Evolutionary conservation across 495 filamentous ascomycete species (phyloP), one percentile per base, ranked within the genome.

Genomic region (Hypoxylon cercidicola): DNA sequence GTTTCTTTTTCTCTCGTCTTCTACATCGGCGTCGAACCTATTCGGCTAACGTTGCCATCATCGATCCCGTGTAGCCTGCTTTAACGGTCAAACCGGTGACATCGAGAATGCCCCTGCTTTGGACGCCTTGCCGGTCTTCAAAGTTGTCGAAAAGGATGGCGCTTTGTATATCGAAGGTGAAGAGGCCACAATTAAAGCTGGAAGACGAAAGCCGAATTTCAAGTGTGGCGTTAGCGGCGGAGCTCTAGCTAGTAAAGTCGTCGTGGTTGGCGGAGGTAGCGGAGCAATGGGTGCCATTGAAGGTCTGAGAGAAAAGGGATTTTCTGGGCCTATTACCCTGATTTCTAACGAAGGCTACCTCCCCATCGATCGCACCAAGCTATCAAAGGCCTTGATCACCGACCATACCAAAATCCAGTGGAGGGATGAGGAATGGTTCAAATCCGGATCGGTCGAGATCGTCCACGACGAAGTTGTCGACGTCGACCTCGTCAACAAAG

Each of bases 91-190:
- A 40, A 93, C 89, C n/a, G 95, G 95, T 25, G 94, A 97, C 61
- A 89, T 99, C 45, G 95, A 99, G 75, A 90, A 98, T 73, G 93
- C 94, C 0, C 95, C 95, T 1, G 95, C 92, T 1, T 81, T 96
- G 5, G 92, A 97, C 66, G 84, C 89, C 13, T 75, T 99, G 3
- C 81, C 88, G 18, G 89, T 90, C 40, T 99, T 95, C 77, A 89
- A 91, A 32, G 72, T 96, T 21, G 76, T 85, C 19, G 87, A 94
- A 71, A 93, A 88, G 71, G 85, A 93, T 68, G 92, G 89, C 50
- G 89, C 82, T 0, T 88, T 97, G 0, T 99, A 94, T 70, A 88
- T 98, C 70, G 89, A 87, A 25, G 93, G 87, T 20, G 90, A 93
- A 5, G 89, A 96, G 74, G 81, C 81, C 0, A 82, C 82, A n/a